Evolutionary conservation across 2,329 filamentous ascomycete genomes (phyloP), one percentile per base, ranked within the genome.

Genomic region (Nemania diffusa): DNA sequence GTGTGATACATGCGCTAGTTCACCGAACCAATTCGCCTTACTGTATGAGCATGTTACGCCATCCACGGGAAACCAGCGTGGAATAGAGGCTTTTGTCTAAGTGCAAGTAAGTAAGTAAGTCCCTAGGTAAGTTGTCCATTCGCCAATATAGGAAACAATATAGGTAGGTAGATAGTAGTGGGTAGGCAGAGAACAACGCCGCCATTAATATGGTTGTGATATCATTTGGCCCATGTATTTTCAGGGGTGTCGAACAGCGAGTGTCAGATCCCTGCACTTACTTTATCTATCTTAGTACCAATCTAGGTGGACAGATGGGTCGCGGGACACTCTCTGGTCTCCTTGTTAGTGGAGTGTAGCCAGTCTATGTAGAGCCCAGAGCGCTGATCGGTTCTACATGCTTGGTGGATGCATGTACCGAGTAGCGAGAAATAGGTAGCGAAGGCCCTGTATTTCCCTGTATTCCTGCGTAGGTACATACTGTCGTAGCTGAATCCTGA

Each of bases 231-330:
- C 11, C 22, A 51, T 55, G 26, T 37, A 29, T 7, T 51, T 57
- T 57, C 61, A 57, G 52, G 51, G 46, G 62, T 59, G 56, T 27
- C 37, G 20, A 20, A 50, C 27, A 59, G 56, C 32, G 52, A 62
- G 56, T 55, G 42, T 56, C 60, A 67, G 40, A 67, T 62, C 64
- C 58, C 52, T 56, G 52, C 27, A 57, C 58, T 22, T 61, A 51
- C 48, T 59, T 50, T 22, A 44, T 46, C 22, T 40, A 48, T 40
- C n/a, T n/a, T 17, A 32, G 17, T 32, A 44, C 24, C 42, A 24
- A 48, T 34, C n/a, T 58, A 50, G 62, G 48, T 59, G 46, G 29
- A 26, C 15, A 24, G 26, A 46, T 59, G 26, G 61, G 42, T 57
- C 56, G 61, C 52, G 37, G 61, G 51, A 29, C 52, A 52, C 53